Evolutionary conservation across 148 eudicot species (phyloP).

Genomic region (Chenopodium formosanum): DNA sequence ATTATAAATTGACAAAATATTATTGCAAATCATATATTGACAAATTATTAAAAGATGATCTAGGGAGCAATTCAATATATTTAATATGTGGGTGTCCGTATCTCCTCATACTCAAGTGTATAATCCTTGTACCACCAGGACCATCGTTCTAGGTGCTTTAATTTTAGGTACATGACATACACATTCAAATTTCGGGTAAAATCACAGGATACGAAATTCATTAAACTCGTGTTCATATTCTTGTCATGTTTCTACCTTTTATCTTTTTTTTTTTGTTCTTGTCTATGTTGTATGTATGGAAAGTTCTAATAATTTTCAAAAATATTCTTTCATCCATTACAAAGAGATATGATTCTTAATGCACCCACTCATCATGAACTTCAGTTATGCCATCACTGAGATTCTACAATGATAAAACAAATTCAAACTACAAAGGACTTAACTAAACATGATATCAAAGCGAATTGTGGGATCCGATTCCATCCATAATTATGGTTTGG

Average conservation of each 20-base stretch:
- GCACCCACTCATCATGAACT: neutral
- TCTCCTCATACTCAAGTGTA: too few species aligned
- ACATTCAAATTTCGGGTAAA: too few species aligned
- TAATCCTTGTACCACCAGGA: too few species aligned
- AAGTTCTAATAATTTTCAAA: constrained; percentile 1
- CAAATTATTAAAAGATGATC: too few species aligned
- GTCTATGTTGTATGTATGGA: constrained; percentile 9
- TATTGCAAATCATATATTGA: too few species aligned
- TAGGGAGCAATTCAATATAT: too few species aligned
- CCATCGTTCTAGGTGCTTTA: too few species aligned
- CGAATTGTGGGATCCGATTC: neutral
- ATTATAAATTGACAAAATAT: too few species aligned
- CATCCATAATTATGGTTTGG: neutral
- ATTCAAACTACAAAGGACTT: neutral
- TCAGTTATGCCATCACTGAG: neutral
- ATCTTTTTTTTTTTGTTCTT: neutral
- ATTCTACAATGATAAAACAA: neutral
- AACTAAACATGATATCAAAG: neutral
- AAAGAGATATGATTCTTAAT: constrained; percentile 17
- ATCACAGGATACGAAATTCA: neutral
- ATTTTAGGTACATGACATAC: too few species aligned
- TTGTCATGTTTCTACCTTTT: neutral
- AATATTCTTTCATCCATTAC: constrained; percentile 5
- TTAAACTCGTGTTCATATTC: neutral
- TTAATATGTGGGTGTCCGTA: too few species aligned